Percentiles rank a stretch among this genome's conserved stretches.
Evolutionary conservation across 306 rosid species (phyloP).

Genomic region (Trichosanthes cucumerina): DNA sequence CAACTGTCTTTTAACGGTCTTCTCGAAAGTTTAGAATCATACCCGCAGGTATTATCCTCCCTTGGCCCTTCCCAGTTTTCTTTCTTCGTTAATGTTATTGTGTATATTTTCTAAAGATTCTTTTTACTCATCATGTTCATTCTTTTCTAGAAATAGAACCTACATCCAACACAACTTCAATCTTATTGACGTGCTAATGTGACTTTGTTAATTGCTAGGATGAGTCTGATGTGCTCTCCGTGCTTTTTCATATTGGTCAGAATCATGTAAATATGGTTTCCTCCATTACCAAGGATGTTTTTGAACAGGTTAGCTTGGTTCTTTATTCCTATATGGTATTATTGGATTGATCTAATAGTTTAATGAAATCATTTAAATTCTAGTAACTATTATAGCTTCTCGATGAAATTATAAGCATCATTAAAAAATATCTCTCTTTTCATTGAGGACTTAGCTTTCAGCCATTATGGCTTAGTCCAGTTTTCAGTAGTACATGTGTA

Average conservation of each 20-base stretch:
- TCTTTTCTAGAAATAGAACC: neutral
- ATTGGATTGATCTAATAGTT: neutral
- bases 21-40: slow-evolving; percentile 41
- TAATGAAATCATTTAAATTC: neutral
- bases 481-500: neutral
- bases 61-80: neutral
- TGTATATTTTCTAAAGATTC: neutral
- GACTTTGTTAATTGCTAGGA: slow-evolving; percentile 39
- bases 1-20: slow-evolving; percentile 47
- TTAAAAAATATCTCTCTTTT: neutral
- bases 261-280: slow-evolving; percentile 56
- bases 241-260: slow-evolving; percentile 57
- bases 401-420: neutral
- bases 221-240: slow-evolving; percentile 62
- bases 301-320: slow-evolving; percentile 45
- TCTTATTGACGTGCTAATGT: neutral
- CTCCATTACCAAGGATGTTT: slow-evolving; percentile 30
- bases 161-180: neutral
- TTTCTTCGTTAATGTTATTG: neutral
- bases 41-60: slow-evolving; percentile 42
- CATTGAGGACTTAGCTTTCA: neutral
- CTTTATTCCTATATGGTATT: slow-evolving; percentile 3
- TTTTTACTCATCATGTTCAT: neutral
- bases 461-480: neutral
- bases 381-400: neutral